phyloP scores from a whole-genome alignment of 176 grass and related monocot genomes.

The Saccharum officinarum region DNA sequence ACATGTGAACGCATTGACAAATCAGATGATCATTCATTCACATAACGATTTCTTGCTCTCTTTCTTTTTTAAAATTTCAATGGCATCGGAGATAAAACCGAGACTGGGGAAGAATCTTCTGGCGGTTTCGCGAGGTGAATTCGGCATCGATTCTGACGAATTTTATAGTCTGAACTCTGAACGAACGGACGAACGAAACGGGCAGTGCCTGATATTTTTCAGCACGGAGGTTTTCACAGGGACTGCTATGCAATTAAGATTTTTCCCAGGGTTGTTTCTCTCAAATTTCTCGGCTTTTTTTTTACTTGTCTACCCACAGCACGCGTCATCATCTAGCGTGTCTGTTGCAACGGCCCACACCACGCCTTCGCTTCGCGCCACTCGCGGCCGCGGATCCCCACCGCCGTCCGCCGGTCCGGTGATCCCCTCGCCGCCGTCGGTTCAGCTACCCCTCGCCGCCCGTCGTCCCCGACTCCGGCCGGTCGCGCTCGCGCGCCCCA shows the following conservation, averaged over 20 bases:
- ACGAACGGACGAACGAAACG: background rate
- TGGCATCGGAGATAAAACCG: background rate
- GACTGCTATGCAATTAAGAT: background rate
- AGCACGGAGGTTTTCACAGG: background rate
- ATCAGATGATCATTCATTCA: background rate
- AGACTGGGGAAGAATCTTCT: background rate
- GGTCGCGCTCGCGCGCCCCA: background rate
- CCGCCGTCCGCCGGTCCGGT: background rate
- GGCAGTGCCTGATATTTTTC: background rate
- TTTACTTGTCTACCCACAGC: background rate
- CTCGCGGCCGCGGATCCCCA: background rate
- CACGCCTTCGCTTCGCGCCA: background rate
- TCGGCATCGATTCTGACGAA: too few species aligned
- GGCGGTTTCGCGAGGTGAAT: too few species aligned
- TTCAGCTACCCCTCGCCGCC: background rate
- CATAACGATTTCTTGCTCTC: background rate
- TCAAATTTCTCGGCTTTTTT: background rate
- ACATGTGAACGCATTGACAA: conserved; percentile 7
- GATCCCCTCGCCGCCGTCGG: background rate
- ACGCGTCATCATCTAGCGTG: conserved; percentile 11
- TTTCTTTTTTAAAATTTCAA: background rate
- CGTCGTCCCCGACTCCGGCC: background rate
- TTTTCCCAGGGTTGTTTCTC: accelerated
- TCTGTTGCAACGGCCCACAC: conserved; percentile 1
- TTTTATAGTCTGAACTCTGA: too few species aligned